phyloP scores from a whole-genome alignment of 2,329 filamentous ascomycete genomes.

The Magnaporthiopsis incrustans region DNA sequence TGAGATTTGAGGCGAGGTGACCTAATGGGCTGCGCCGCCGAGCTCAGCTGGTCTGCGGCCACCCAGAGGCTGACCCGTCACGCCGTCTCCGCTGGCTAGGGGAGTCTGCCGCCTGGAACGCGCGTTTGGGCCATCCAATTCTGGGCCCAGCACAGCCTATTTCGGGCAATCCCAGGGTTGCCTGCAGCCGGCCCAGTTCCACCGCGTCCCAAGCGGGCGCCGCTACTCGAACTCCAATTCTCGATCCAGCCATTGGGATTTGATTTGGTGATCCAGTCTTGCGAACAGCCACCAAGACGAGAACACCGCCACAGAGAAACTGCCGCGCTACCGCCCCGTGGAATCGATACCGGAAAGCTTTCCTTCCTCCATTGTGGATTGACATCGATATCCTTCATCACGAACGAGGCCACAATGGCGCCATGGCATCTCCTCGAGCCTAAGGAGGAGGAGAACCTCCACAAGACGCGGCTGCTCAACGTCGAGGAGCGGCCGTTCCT shows the following conservation, averaged over 20 bases:
- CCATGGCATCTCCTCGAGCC: slow-evolving; percentile 64
- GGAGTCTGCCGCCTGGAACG: background rate
- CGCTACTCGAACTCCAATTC: background rate
- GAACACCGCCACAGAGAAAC: too few relatives aligned
- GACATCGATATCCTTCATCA: background rate
- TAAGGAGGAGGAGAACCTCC: slow-evolving; percentile 70
- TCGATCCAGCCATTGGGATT: too few relatives aligned
- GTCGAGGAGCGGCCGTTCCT: slow-evolving; percentile 92
- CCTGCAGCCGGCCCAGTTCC: background rate
- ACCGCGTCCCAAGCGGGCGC: background rate
- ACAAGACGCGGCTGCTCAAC: slow-evolving; percentile 77
- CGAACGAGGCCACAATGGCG: slow-evolving; percentile 25
- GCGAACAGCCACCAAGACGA: background rate
- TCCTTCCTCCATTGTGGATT: too few relatives aligned
- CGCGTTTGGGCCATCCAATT: background rate
- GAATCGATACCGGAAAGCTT: too few relatives aligned
- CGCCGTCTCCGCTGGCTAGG: background rate
- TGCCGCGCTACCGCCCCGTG: too few relatives aligned
- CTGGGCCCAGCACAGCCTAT: background rate
- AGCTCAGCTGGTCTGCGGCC: background rate
- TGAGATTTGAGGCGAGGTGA: background rate
- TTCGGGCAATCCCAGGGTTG: background rate
- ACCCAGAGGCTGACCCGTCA: background rate
- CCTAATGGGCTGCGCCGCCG: background rate
- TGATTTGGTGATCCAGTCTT: background rate